Base-by-base conservation (phyloP, 176 grass and related monocot species). In the Aegilops sharonensis region DNA sequence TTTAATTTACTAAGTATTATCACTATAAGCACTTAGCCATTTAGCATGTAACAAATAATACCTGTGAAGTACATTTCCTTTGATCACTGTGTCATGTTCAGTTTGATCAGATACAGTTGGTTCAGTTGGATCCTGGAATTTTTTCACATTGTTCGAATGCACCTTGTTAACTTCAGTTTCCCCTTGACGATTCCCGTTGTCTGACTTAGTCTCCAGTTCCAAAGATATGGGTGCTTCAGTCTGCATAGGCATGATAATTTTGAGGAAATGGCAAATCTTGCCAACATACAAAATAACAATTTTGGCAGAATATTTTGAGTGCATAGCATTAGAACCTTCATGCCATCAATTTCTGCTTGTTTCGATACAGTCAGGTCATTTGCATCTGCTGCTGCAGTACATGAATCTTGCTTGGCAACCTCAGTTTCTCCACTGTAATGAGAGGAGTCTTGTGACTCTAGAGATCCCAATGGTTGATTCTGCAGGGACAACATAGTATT, bases 11-110 rank as follows among this genome's bases (percentile, higher is more conserved):
- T 37, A 61, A 29, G 23, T 43, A 60, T 57, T 31, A 69, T 85
- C 13, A 83, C 35, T 64, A 75, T 56, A 82, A 82, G 2, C 31
- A 90, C 50, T 83, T 64, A 76, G 9, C 20, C 14, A 90, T 65
- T 79, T 64, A 79, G 21, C 24, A 23, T 34, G 54, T 52, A 78
- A 90, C 83, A 91, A 24, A 59, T 63, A 84, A 79, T 94, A 97
- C 94, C 88, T 84, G 81, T 83, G 18, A 73, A 27, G 78, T 61
- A 79, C 40, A 30, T 90, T 83, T 80, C 40, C 32, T 25, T 92
- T 75, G 45, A 80, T 14, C 23, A 62, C 32, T 30, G 83, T 54
- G 42, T 68, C 86, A 79, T 54, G 83, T 78, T 78, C 82, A 65
- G 21, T 85, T 82, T 73, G 70, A 85, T 83, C 78, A 35, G 81